Percentiles rank a stretch among this genome's conserved stretches.
These are phyloP conservation scores for Podospora didyma DNA, from an alignment of 495 filamentous ascomycete genomes.

Conservation along the genomic window DNA sequence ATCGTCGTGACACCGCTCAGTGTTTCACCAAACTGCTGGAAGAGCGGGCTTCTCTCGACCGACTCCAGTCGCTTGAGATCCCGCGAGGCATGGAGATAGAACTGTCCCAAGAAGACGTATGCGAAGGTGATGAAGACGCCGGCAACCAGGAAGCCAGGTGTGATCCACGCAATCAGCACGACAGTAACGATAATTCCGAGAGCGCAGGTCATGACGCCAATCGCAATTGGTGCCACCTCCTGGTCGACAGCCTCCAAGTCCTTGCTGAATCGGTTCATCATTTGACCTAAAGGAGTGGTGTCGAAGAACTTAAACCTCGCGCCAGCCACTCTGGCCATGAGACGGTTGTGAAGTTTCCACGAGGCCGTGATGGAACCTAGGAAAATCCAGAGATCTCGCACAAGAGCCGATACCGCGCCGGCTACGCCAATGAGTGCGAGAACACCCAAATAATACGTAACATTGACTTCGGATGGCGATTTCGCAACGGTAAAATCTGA, in stretches of 20 bases:
- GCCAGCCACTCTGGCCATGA: slow-evolving; percentile 76
- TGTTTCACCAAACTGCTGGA: slow-evolving; percentile 98
- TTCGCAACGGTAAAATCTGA: slow-evolving; percentile 7
- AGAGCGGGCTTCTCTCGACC: slow-evolving; percentile 88
- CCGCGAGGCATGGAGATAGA: slow-evolving; percentile 87
- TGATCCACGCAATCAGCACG: slow-evolving; percentile 85
- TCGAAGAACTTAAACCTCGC: slow-evolving; percentile 98
- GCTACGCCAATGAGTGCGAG: slow-evolving; percentile 75
- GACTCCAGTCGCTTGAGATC: slow-evolving; percentile 96
- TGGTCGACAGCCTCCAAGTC: slow-evolving; percentile 95
- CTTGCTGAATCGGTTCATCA: slow-evolving; percentile 99
- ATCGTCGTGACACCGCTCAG: slow-evolving; percentile 96
- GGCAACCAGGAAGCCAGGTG: slow-evolving; percentile 86
- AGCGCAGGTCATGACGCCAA: slow-evolving; percentile 53
- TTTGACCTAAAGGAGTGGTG: slow-evolving; percentile 88
- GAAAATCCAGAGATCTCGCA: slow-evolving; percentile 83
- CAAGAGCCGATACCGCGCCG: slow-evolving; percentile 70
- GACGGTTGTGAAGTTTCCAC: slow-evolving; percentile 71
- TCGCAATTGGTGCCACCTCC: slow-evolving; percentile 88
- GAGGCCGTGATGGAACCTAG: slow-evolving; percentile 89
- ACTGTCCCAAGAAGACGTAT: slow-evolving; percentile 76
- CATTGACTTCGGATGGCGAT: slow-evolving; percentile 59
- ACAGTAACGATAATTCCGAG: slow-evolving; percentile 79
- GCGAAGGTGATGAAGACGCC: slow-evolving; percentile 79
- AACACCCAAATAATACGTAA: slow-evolving; percentile 75